A percentile compares a stretch with the other conserved stretches of the same genome.
phyloP scores from a whole-genome alignment of 1,284 basidiomycete species.

The Neotropicomus parvogracilis region DNA sequence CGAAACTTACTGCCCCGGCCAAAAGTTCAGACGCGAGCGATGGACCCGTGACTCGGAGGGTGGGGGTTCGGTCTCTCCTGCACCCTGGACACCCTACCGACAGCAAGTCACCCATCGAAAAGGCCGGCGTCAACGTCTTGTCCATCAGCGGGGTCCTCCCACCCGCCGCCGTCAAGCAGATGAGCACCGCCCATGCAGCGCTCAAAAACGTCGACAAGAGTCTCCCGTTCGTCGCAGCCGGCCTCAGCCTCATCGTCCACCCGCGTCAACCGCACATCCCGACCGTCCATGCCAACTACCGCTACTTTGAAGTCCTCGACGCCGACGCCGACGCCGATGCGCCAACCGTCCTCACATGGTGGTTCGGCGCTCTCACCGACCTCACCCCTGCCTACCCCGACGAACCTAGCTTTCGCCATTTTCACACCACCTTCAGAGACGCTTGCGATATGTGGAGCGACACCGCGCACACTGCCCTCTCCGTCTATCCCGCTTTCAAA shows the following conservation, averaged over 20 bases:
- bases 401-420: conserved; percentile 81
- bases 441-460: conserved; percentile 73
- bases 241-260: conserved; percentile 87
- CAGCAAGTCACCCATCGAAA: conserved; percentile 70
- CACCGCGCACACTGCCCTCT: not conserved
- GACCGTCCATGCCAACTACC: conserved; percentile 91
- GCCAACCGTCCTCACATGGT: conserved; percentile 77
- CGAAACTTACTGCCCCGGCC: conserved; percentile 68
- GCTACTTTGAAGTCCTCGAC: conserved; percentile 78
- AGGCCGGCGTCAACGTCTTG: conserved; percentile 92
- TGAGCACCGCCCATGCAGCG: conserved; percentile 83
- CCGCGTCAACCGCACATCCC: conserved; percentile 88
- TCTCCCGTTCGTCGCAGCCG: conserved; percentile 88
- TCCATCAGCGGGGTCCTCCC: conserved; percentile 88
- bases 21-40: conserved; percentile 78
- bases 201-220: conserved; percentile 51
- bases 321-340: no score
- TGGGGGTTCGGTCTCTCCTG: conserved; percentile 82
- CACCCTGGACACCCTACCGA: conserved; percentile 42
- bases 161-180: conserved; percentile 83
- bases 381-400: conserved; percentile 89
- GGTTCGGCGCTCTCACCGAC: conserved; percentile 95
- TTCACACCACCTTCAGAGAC: conserved; percentile 75
- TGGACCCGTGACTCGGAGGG: conserved; percentile 85
- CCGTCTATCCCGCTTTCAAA: conserved; percentile 75